phyloP scores from a whole-genome alignment of 2,329 filamentous ascomycete species.

The Arthrobotrys conoides region DNA sequence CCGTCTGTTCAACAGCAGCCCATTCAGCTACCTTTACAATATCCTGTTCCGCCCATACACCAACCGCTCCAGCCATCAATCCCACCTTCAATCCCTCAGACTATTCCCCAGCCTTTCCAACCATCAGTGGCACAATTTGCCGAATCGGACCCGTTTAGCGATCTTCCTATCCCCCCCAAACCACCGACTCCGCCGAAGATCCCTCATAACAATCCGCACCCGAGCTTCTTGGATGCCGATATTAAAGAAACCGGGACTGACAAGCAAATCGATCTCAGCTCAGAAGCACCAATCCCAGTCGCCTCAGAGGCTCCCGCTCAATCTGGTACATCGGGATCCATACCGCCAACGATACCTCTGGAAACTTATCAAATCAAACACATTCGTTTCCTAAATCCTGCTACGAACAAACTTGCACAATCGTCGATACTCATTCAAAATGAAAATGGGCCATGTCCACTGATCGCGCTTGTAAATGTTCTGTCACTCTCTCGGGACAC shows the following conservation, averaged over 20 bases:
- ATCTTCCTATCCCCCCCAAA: conserved; percentile 7
- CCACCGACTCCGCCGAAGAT: conserved; percentile 29
- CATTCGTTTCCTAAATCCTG: conserved; percentile 83
- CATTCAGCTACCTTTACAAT: neutral
- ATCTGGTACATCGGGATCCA: neutral
- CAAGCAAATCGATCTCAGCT: conserved; percentile 42
- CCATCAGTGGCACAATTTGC: conserved; percentile 11
- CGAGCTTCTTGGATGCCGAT: conserved; percentile 43
- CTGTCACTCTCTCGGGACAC: conserved; percentile 79
- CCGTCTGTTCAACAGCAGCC: conserved; percentile 16
- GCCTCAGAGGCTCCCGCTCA: conserved; percentile 26
- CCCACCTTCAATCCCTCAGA: conserved; percentile 13
- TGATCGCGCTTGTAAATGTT: conserved; percentile 93
- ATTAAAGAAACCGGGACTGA: conserved; percentile 40
- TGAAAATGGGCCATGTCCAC: conserved; percentile 91
- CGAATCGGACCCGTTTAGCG: conserved; percentile 40
- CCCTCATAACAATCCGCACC: conserved; percentile 32
- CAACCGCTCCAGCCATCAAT: conserved; percentile 22
- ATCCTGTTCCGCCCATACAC: neutral
- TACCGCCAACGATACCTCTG: conserved; percentile 62
- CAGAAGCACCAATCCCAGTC: conserved; percentile 42
- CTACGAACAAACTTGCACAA: conserved; percentile 75
- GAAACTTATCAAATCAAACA: conserved; percentile 96
- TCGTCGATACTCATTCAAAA: conserved; percentile 94
- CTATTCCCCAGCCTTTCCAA: conserved; percentile 9